Base-by-base conservation (phyloP, 2,329 filamentous ascomycete genomes). In the Monilinia polystroma region DNA sequence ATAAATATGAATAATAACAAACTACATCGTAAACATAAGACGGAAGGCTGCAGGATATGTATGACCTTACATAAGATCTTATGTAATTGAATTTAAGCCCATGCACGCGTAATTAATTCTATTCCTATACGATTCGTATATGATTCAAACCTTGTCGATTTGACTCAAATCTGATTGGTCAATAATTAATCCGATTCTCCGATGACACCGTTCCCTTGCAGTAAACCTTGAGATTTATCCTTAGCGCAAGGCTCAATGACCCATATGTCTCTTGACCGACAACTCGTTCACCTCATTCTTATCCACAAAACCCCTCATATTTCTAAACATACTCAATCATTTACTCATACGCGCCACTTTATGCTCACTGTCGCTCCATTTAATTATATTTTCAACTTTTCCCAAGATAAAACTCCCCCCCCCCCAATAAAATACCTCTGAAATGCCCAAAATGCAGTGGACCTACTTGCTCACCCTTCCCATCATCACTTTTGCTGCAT, bases 401-500 rank as follows among this genome's bases (percentile, higher is more conserved):
- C 20, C 2, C 54, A 29, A 29, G 29, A 51, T 35, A n/a, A 57
- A 49, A 3, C 0, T 49, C 18, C 43, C 29, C 20, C 26, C 26
- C 29, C 43, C 29, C 23, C 26, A 23, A 26, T 41, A 51, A 51
- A 58, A 47, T 18, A 29, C n/a, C 41, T 52, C 20, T 53, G 43
- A 51, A 26, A 54, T 51, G 57, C 62, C 55, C 53, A 72, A 35
- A 63, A 75, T 75, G 73, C 72, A 73, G 72, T 74, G 71, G 74
- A 51, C 72, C 29, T 69, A 72, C 29, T 32, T 75, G 18, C 60
- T 72, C 64, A 59, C 70, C 18, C 71, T 82, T n/a, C 77, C 78
- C 6, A 73, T 79, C 23, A 73, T 82, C 60, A 74, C 81, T 65
- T 71, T 81, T 68, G 74, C 71, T 18, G 70, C 68, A 59, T 78